Conservation (phyloP, 2,329 filamentous ascomycete species). For the Pseudocercospora vitis region DNA sequence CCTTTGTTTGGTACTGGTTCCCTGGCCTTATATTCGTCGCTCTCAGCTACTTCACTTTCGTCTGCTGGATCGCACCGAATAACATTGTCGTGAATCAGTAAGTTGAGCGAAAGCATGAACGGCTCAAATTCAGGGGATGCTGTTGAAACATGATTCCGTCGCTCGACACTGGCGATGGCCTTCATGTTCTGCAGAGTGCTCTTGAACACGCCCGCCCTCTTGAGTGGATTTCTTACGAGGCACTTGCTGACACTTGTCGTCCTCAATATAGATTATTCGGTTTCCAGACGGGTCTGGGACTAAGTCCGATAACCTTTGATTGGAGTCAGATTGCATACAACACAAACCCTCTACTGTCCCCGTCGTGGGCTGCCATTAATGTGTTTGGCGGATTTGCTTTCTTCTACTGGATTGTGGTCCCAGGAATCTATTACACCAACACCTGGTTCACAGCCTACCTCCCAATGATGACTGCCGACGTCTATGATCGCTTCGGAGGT, state of each 20-base stretch:
- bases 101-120: too few species aligned
- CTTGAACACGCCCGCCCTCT: too few species aligned
- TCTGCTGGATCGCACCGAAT: slow-evolving; percentile 85
- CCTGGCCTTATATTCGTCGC: slow-evolving; percentile 80
- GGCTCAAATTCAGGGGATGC: too few species aligned
- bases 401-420: slow-evolving; percentile 47
- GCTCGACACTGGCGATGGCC: too few species aligned
- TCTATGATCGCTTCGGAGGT: slow-evolving; percentile 81
- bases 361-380: slow-evolving; percentile 43
- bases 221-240: too few species aligned
- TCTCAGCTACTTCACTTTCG: slow-evolving; percentile 82
- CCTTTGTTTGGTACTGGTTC: slow-evolving; percentile 73
- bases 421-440: slow-evolving; percentile 54
- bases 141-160: too few species aligned
- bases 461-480: slow-evolving; percentile 79
- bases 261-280: slow-evolving; percentile 50
- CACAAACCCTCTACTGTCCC: slow-evolving; percentile 60
- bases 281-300: slow-evolving; percentile 77
- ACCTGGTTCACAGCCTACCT: slow-evolving; percentile 75
- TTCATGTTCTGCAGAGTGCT: too few species aligned
- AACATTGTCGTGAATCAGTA: slow-evolving; percentile 82
- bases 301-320: slow-evolving; percentile 84
- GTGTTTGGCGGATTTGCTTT: slow-evolving; percentile 47
- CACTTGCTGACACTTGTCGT: background rate
- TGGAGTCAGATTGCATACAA: slow-evolving; percentile 90